These are phyloP conservation scores for Funneliformis geosporum DNA, from an alignment of 192 early-diverging fungal species.

Conservation along the genomic window DNA sequence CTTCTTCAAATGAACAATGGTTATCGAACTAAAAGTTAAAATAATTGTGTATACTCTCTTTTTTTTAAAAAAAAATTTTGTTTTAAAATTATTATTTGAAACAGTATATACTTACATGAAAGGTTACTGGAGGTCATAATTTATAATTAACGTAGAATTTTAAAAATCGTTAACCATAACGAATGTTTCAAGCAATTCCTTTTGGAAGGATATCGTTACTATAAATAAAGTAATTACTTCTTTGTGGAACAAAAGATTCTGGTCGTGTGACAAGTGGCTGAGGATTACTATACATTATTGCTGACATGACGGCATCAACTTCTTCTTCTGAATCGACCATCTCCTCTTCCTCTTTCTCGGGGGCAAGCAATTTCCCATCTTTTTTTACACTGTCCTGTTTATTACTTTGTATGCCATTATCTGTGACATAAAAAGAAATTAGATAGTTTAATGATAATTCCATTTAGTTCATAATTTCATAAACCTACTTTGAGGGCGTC, in stretches of 20 bases:
- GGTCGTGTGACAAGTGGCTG: slow-evolving; percentile 59
- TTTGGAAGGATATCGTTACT: slow-evolving; percentile 6
- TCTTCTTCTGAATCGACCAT: slow-evolving; percentile 73
- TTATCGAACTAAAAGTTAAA: background rate
- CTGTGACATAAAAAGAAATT: background rate
- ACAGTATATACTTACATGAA: background rate
- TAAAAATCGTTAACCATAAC: background rate
- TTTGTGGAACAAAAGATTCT: slow-evolving; percentile 23
- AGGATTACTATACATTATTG: slow-evolving; percentile 62
- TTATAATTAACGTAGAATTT: background rate
- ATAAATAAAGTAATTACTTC: slow-evolving; percentile 22
- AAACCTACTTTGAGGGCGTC: slow-evolving; percentile 59
- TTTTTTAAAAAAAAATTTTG: too few species aligned
- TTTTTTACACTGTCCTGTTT: slow-evolving; percentile 42
- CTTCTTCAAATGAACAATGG: background rate
- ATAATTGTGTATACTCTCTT: background rate
- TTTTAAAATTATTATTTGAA: background rate
- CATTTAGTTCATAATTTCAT: background rate
- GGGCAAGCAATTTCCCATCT: slow-evolving; percentile 44
- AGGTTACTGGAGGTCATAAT: background rate
- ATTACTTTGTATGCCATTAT: slow-evolving; percentile 26
- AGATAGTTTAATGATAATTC: background rate
- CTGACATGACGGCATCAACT: slow-evolving; percentile 64
- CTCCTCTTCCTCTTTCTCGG: slow-evolving; percentile 56
- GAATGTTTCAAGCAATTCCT: background rate